Conservation (phyloP, 352 stramenopile genomes). For the Lagenidium sp. region DNA sequence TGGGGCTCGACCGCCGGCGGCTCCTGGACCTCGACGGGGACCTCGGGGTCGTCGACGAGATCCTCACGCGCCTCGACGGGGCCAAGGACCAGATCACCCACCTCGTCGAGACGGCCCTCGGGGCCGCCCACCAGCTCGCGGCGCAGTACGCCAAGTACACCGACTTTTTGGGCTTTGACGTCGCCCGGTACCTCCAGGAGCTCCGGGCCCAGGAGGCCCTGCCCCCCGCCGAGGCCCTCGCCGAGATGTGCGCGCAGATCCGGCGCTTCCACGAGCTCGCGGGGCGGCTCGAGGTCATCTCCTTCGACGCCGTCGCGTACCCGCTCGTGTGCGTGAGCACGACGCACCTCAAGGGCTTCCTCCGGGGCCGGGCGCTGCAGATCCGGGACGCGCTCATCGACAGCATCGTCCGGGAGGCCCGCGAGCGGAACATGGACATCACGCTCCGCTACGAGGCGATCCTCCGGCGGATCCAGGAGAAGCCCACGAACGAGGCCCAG, state of each 20-base stretch:
- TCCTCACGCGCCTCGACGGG: conserved; percentile 27
- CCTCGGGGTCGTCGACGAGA: conserved; percentile 29
- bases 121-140: conserved; percentile 49
- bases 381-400: conserved; percentile 76
- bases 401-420: conserved; percentile 63
- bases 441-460: conserved; percentile 87
- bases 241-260: conserved; percentile 54
- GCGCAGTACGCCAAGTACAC: conserved; percentile 71
- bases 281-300: conserved; percentile 46
- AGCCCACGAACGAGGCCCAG: conserved; percentile 89
- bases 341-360: conserved; percentile 45
- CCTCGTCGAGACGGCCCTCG: conserved; percentile 56
- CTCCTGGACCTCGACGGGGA: conserved; percentile 48
- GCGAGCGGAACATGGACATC: conserved; percentile 83
- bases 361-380: conserved; percentile 58
- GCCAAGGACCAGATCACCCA: conserved; percentile 47
- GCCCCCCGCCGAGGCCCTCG: conserved; percentile 20
- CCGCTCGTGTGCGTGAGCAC: conserved; percentile 76
- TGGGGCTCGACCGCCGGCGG: conserved; percentile 53
- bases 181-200: conserved; percentile 53
- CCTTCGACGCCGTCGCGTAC: conserved; percentile 70
- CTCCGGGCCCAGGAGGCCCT: conserved; percentile 28
- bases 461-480: conserved; percentile 84
- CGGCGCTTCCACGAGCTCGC: conserved; percentile 67
- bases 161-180: conserved; percentile 79